These are phyloP conservation scores for Huntiella decipiens DNA, from an alignment of 2,329 filamentous ascomycete species.

Conservation along the genomic window DNA sequence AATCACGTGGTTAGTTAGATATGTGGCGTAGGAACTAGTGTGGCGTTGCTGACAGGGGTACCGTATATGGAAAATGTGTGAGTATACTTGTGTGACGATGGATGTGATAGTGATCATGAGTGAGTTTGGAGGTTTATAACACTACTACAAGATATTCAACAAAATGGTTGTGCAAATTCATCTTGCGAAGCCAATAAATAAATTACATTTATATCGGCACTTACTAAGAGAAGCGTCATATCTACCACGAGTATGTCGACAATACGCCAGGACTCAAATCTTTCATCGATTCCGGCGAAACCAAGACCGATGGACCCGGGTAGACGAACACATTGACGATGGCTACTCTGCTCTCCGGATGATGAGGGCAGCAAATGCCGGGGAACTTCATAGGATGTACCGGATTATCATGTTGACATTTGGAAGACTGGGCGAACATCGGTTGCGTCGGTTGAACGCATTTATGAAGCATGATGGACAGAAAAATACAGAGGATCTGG, in stretches of 20 bases:
- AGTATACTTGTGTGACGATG: no score
- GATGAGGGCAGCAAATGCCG: slow-evolving; percentile 34
- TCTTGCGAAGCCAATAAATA: slow-evolving; percentile 15
- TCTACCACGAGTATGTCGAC: slow-evolving; percentile 32
- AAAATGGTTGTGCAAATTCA: slow-evolving; percentile 15
- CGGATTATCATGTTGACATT: slow-evolving; percentile 30
- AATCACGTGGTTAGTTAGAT: background rate
- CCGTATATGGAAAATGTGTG: no score
- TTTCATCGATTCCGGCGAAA: slow-evolving; percentile 27
- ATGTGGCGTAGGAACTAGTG: background rate
- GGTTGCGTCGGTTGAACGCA: slow-evolving; percentile 27
- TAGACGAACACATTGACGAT: slow-evolving; percentile 19
- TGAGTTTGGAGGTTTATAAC: no score
- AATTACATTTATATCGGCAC: slow-evolving; percentile 34
- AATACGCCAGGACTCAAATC: slow-evolving; percentile 25
- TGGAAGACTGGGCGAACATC: slow-evolving; percentile 31
- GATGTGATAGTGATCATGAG: no score
- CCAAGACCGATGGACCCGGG: slow-evolving; percentile 16
- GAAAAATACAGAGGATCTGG: slow-evolving; percentile 23
- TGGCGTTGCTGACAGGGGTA: no score
- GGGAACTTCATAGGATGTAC: slow-evolving; percentile 27
- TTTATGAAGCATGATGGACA: slow-evolving; percentile 22
- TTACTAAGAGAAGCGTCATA: slow-evolving; percentile 43
- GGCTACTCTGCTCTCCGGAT: slow-evolving; percentile 26
- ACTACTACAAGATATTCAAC: background rate